phyloP scores from a whole-genome alignment of 1,284 basidiomycete genomes.

The Sutorius eximius region DNA sequence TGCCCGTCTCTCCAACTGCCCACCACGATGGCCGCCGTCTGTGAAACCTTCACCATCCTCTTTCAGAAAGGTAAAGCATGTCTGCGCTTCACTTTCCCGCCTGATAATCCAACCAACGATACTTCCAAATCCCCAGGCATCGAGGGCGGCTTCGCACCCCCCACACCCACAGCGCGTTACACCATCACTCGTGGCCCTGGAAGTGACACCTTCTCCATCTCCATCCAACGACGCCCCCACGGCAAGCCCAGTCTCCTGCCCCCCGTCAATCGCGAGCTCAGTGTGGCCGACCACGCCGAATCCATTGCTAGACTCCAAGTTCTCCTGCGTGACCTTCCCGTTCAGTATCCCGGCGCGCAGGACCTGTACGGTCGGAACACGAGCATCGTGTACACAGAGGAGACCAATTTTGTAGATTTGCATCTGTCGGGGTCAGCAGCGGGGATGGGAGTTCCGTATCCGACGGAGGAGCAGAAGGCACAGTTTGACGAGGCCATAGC shows the following conservation, averaged over 20 bases:
- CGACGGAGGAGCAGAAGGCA: slow-evolving; percentile 59
- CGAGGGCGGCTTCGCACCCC: not conserved
- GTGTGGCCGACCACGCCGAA: slow-evolving; percentile 34
- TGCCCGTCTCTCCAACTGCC: too few species aligned
- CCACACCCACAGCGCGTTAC: not conserved
- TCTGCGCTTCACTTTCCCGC: too few species aligned
- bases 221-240: slow-evolving; percentile 46
- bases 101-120: too few species aligned
- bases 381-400: slow-evolving; percentile 47
- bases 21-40: too few species aligned
- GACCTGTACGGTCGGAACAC: slow-evolving; percentile 72
- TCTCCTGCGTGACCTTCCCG: slow-evolving; percentile 54
- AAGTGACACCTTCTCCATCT: slow-evolving; percentile 44
- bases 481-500: slow-evolving; percentile 67
- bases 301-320: slow-evolving; percentile 55
- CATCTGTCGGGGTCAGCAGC: slow-evolving; percentile 52
- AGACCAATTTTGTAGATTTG: not conserved
- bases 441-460: slow-evolving; percentile 50
- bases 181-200: slow-evolving; percentile 42
- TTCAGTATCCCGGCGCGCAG: slow-evolving; percentile 56
- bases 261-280: slow-evolving; percentile 27
- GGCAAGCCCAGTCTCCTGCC: slow-evolving; percentile 40
- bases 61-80: too few species aligned
- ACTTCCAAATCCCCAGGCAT: not conserved
- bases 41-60: too few species aligned